Percentiles rank a stretch among this genome's conserved stretches.
Evolutionary conservation across 345 rosid genomes (phyloP).

Genomic region (Clarkia xantiana): DNA sequence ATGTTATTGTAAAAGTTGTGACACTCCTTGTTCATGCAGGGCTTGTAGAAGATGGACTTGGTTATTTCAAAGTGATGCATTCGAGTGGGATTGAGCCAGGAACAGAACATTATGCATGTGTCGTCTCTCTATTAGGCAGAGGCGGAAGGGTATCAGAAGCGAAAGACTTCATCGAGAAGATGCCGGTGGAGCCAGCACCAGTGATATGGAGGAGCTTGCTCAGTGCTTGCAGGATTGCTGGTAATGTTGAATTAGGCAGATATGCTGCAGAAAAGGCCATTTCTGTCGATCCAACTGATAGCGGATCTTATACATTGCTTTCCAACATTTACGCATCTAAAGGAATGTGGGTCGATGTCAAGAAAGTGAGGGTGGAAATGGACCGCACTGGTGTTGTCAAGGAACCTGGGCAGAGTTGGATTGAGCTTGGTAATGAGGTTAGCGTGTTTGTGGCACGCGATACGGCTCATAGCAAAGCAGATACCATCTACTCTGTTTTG

Average conservation of each 20-base stretch:
- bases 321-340: conserved; percentile 52
- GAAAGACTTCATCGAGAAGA: conserved; percentile 38
- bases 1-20: no score
- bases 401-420: conserved; percentile 73
- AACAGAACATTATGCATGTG: conserved; percentile 51
- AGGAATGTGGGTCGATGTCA: conserved; percentile 61
- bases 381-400: conserved; percentile 40
- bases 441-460: conserved; percentile 49
- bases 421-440: conserved; percentile 26
- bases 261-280: conserved; percentile 65
- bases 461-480: conserved; percentile 21
- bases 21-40: conserved; percentile 15
- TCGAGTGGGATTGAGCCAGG: conserved; percentile 44
- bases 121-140: conserved; percentile 52
- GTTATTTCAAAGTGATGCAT: conserved; percentile 34
- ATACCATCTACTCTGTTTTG: conserved; percentile 25
- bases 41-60: conserved; percentile 42
- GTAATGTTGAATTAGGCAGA: conserved; percentile 41
- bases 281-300: conserved; percentile 39
- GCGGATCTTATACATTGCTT: conserved; percentile 50
- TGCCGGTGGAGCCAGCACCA: conserved; percentile 38
- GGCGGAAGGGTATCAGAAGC: conserved; percentile 55
- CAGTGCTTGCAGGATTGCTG: conserved; percentile 33
- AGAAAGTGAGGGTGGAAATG: conserved; percentile 53
- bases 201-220: conserved; percentile 65